A percentile compares a stretch with the other conserved stretches of the same genome.
These are phyloP conservation scores for Onygenales sp. DNA, from an alignment of 2,329 filamentous ascomycete species.

Conservation along the genomic window DNA sequence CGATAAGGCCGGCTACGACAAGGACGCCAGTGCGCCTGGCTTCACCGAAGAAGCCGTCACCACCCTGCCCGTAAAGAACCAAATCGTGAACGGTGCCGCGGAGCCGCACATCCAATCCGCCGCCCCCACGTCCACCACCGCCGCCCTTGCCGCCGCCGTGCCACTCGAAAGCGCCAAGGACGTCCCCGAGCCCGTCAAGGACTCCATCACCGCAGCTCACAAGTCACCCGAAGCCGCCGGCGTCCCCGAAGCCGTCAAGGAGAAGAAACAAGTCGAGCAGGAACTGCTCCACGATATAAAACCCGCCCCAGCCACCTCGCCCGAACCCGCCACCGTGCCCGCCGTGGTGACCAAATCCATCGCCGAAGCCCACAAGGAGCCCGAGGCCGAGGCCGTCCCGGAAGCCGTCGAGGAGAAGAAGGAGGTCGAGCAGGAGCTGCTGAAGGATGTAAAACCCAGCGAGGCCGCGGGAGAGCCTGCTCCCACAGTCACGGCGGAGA, in stretches of 20 bases:
- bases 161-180: slow-evolving; percentile 34
- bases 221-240: slow-evolving; percentile 34
- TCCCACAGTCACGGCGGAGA: slow-evolving; percentile 32
- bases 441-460: slow-evolving; percentile 38
- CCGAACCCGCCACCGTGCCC: slow-evolving; percentile 23
- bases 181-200: slow-evolving; percentile 34
- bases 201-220: slow-evolving; percentile 42
- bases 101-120: slow-evolving; percentile 42
- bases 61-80: slow-evolving; percentile 24
- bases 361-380: slow-evolving; percentile 45
- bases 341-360: slow-evolving; percentile 38
- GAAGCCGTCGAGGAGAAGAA: slow-evolving; percentile 66
- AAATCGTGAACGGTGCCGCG: slow-evolving; percentile 44
- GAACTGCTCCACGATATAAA: slow-evolving; percentile 10
- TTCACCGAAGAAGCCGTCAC: slow-evolving; percentile 35
- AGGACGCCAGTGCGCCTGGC: slow-evolving; percentile 49
- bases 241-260: slow-evolving; percentile 39
- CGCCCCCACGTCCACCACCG: slow-evolving; percentile 38
- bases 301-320: slow-evolving; percentile 10
- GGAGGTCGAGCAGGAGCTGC: slow-evolving; percentile 62
- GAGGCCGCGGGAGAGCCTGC: slow-evolving; percentile 26
- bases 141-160: slow-evolving; percentile 34
- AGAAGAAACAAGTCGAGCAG: slow-evolving; percentile 33
- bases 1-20: slow-evolving; percentile 80
- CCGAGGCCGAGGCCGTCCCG: slow-evolving; percentile 62